Base-by-base conservation (phyloP, 768 basidiomycete genomes). In the Tricholoma terreum region DNA sequence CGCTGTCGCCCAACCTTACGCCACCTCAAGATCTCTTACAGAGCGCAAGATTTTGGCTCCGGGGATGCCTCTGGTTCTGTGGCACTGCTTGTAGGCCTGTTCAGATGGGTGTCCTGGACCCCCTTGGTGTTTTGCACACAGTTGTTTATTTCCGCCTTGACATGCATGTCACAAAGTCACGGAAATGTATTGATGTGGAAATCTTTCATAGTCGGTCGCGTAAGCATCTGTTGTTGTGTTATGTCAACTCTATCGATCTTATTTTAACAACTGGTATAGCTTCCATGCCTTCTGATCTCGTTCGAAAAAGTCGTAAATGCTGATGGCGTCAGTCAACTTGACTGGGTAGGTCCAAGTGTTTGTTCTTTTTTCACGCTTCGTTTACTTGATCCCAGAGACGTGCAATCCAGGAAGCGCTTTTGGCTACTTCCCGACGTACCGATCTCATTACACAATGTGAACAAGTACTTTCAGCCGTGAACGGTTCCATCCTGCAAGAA, bases 121-220 rank as follows among this genome's bases (percentile, higher is more conserved):
- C 79, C 86, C 17, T 74, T 76, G 2, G 80, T 80, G 19, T 90
- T 87, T 65, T 87, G 85, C 58, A 85, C 83, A 0, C 90, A 90
- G 62, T 68, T 90, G 45, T 72, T 91, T 27, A 72, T 85, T 17
- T 78, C 87, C 3, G 83, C 86, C 3, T 72, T 89, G 58, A 80
- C 79, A 6, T 87, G 83, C 62, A 72, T 91, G 19, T 77, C 82
- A 1, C 84, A 88, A 66, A 80, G 69, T 54, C 49, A 61, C 6
- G 56, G 63, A 24, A 73, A 61, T 60, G 69, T 64, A 57, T 72
- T 53, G 60, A 64, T 90, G 31, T 92, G 89, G 90, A 82, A 81
- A 61, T 78, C 84, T 17, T 92, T 91, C 65, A 77, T 89, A 17
- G 72, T 89, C 54, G 85, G 88, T 36, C 80, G 90, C 53, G 90